These are phyloP conservation scores for Saturnispora zaruensis DNA, from an alignment of 805 yeast species.

Conservation along the genomic window DNA sequence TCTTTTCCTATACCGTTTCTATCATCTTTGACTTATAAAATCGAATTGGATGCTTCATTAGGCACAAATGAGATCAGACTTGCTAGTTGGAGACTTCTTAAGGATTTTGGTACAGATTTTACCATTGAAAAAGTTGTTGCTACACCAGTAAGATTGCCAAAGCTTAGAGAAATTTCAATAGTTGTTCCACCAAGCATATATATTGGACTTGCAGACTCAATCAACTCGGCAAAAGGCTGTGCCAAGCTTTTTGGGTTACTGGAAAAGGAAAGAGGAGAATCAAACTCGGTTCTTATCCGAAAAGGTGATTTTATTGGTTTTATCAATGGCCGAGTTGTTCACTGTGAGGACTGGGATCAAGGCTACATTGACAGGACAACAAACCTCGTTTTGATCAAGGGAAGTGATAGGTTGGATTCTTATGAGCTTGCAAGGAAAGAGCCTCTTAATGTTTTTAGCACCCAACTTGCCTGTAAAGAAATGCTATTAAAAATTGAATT, in stretches of 20 bases:
- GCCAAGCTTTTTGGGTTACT: slow-evolving; percentile 28
- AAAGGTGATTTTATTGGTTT: slow-evolving; percentile 36
- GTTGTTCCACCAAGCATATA: slow-evolving; percentile 43
- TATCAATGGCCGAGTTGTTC: slow-evolving; percentile 42
- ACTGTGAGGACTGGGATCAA: slow-evolving; percentile 69
- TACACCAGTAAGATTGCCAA: slow-evolving; percentile 26
- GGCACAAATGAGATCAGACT: slow-evolving; percentile 28
- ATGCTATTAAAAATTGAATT: neutral
- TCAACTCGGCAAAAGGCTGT: slow-evolving; percentile 5
- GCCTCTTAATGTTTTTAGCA: neutral
- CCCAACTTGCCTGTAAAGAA: neutral
- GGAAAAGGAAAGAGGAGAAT: slow-evolving; percentile 28
- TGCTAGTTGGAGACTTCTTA: slow-evolving; percentile 31
- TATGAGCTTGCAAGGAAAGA: neutral
- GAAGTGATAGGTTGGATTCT: neutral
- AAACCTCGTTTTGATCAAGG: slow-evolving; percentile 44
- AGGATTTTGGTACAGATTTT: slow-evolving; percentile 30
- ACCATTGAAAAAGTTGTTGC: slow-evolving; percentile 36
- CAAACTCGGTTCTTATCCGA: slow-evolving; percentile 23
- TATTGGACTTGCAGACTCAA: slow-evolving; percentile 30
- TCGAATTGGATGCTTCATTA: neutral
- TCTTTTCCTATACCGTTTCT: neutral
- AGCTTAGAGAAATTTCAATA: slow-evolving; percentile 33
- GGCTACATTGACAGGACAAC: slow-evolving; percentile 46
- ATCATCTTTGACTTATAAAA: neutral